Evolutionary conservation across 2,329 filamentous ascomycete genomes (phyloP).

Genomic region (Cordyceps militaris): DNA sequence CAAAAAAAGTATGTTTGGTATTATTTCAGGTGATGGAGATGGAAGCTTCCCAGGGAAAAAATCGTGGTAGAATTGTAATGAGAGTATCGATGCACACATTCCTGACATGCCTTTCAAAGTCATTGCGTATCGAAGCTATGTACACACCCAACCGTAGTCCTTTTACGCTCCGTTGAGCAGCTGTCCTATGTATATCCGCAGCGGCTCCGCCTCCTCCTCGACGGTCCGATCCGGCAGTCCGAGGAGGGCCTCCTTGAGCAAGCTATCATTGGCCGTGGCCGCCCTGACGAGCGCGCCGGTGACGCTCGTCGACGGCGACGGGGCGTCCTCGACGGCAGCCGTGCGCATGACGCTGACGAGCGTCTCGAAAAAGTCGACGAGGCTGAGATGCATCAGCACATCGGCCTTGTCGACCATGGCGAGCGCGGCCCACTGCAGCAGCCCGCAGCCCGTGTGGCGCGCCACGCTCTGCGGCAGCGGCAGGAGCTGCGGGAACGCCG

Average conservation of each 20-base stretch:
- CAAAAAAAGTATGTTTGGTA: not conserved
- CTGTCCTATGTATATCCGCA: slow-evolving; percentile 36
- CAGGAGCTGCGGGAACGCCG: slow-evolving; percentile 30
- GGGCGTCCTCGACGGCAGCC: slow-evolving; percentile 25
- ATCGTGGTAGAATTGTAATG: not conserved
- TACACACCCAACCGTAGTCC: not conserved
- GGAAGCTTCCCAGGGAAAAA: not conserved
- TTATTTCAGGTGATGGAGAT: not conserved
- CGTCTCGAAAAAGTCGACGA: slow-evolving; percentile 48
- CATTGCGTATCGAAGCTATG: not conserved
- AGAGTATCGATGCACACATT: not conserved
- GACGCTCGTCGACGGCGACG: slow-evolving; percentile 8
- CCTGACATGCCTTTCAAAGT: not conserved
- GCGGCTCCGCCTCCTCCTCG: slow-evolving; percentile 42
- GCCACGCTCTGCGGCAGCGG: slow-evolving; percentile 17
- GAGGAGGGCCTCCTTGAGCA: slow-evolving; percentile 32
- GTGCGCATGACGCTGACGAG: slow-evolving; percentile 42
- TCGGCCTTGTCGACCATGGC: slow-evolving; percentile 45
- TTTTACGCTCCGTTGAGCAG: not conserved
- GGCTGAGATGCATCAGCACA: slow-evolving; percentile 41
- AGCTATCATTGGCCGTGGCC: slow-evolving; percentile 33
- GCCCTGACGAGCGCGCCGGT: slow-evolving; percentile 28
- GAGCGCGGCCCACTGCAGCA: slow-evolving; percentile 46
- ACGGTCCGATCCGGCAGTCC: slow-evolving; percentile 42
- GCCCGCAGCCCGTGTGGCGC: slow-evolving; percentile 26